Base-by-base conservation (phyloP, 345 rosid species). In the Theobroma cacao region DNA sequence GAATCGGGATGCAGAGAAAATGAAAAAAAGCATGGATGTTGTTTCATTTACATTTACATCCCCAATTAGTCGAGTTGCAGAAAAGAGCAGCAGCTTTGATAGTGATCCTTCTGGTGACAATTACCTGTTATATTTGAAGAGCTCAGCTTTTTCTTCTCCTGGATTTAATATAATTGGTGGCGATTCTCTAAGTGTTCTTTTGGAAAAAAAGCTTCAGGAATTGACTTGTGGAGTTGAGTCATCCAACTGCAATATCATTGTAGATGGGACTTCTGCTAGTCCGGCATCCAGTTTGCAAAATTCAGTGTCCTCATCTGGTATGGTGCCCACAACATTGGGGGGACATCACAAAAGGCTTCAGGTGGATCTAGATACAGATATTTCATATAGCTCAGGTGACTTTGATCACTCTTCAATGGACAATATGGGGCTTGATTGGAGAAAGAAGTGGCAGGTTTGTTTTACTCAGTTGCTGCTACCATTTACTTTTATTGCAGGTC, bases 21-120 rank as follows among this genome's bases (percentile, higher is more conserved):
- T 75, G 60, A 85, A 90, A 80, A 83, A 81, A 47, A 85, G 87
- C 70, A 86, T 80, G 85, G 95, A 95, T 85, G 89, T 95, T 76
- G 87, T 95, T 88, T 95, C 98, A 24, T 95, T 95, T 84, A 93
- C 94, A 13, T 95, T 95, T 76, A 85, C 95, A 5, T 90, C 98
- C 60, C 97, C 98, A 36, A 84, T 93, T 36, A 81, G 80, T 70
- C 77, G 62, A 62, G 71, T 17, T 50, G 69, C 22, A 53, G 86
- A 75, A 74, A 83, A 83, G 63, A 77, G 55, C 40, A 75, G 80
- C 75, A 72, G 79, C 75, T 65, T 67, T 64, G 52, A 31, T 28
- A 38, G 30, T 50, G 81, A 80, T 79, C 73, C 77, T 63, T 41
- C 40, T 78, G 79, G 68, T 61, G 83, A 66, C 20, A 75, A 56